Evolutionary conservation across 768 basidiomycete genomes (phyloP).

Genomic region (Podaxis sp.): DNA sequence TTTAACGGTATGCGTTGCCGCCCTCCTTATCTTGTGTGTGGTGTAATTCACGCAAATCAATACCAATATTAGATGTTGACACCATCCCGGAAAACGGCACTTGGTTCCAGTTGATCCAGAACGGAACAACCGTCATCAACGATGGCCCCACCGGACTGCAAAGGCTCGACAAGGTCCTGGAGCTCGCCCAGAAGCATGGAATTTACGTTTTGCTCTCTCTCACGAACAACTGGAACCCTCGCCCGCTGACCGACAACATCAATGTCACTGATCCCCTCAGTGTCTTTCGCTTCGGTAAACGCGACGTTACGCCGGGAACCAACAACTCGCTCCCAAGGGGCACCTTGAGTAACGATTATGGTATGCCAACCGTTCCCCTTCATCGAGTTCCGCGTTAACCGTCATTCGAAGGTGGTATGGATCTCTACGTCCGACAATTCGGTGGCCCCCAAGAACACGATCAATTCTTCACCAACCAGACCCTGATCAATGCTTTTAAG

Average conservation of each 20-base stretch:
- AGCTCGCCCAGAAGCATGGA: constrained; percentile 52
- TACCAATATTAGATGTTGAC: constrained; percentile 42
- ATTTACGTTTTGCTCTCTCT: constrained; percentile 55
- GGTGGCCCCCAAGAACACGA: constrained; percentile 47
- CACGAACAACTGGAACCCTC: constrained; percentile 63
- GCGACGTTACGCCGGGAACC: constrained; percentile 30
- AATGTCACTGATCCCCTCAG: constrained; percentile 20
- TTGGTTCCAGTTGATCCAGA: constrained; percentile 61
- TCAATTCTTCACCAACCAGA: constrained; percentile 55
- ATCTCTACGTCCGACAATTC: constrained; percentile 58
- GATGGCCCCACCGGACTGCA: constrained; percentile 61
- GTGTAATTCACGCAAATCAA: neutral
- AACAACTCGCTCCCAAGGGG: constrained; percentile 49
- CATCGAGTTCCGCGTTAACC: constrained; percentile 13
- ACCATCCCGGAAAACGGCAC: constrained; percentile 55
- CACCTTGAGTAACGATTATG: constrained; percentile 62
- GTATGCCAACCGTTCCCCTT: constrained; percentile 28
- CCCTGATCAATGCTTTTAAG: constrained; percentile 49
- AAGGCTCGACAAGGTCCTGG: constrained; percentile 57
- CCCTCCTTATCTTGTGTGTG: constrained; percentile 1
- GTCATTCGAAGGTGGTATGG: constrained; percentile 55
- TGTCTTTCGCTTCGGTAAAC: constrained; percentile 19
- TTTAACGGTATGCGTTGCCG: constrained; percentile 54
- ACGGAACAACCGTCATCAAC: constrained; percentile 58
- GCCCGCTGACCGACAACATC: constrained; percentile 30